Evolutionary conservation across 2,329 filamentous ascomycete genomes (phyloP).

Genomic region (Aspergillus pseudoviridinutans): DNA sequence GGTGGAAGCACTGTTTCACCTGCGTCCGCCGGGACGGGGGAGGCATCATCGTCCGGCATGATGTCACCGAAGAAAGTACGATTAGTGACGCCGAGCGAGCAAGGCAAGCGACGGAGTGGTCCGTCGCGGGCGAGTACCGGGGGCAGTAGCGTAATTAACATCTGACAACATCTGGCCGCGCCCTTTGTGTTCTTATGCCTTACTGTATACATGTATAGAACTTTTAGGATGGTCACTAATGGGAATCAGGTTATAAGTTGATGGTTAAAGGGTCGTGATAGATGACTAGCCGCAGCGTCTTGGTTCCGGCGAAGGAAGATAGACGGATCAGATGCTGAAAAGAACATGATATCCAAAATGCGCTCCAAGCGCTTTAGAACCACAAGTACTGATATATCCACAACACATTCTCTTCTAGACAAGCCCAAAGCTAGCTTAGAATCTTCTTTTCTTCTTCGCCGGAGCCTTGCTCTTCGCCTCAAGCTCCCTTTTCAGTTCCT

Average conservation of each 20-base stretch:
- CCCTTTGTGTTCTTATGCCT: background rate
- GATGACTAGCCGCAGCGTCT: background rate
- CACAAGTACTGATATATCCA: background rate
- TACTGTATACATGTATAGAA: background rate
- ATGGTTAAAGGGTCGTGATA: background rate
- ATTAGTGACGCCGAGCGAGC: slow-evolving; percentile 42
- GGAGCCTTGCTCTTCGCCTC: slow-evolving; percentile 50
- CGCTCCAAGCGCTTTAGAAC: background rate
- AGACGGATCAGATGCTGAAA: background rate
- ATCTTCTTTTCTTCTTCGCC: slow-evolving; percentile 56
- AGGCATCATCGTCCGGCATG: slow-evolving; percentile 26
- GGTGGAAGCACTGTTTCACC: slow-evolving; percentile 19
- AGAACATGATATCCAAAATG: background rate
- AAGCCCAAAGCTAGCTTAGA: slow-evolving; percentile 34
- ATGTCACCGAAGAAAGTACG: slow-evolving; percentile 45
- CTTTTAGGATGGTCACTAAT: background rate
- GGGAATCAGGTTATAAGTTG: background rate
- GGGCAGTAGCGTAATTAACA: slow-evolving; percentile 7
- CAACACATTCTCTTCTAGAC: background rate
- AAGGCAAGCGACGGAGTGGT: slow-evolving; percentile 26
- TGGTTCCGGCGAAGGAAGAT: background rate
- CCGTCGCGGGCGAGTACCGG: slow-evolving; percentile 19
- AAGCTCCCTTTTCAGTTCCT: slow-evolving; percentile 53
- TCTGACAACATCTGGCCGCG: background rate
- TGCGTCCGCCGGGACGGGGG: slow-evolving; percentile 18